Evolutionary conservation across 1,139 yeast species (phyloP), one percentile per base, ranked within the genome.

Genomic region (Wickerhamomyces sp.): DNA sequence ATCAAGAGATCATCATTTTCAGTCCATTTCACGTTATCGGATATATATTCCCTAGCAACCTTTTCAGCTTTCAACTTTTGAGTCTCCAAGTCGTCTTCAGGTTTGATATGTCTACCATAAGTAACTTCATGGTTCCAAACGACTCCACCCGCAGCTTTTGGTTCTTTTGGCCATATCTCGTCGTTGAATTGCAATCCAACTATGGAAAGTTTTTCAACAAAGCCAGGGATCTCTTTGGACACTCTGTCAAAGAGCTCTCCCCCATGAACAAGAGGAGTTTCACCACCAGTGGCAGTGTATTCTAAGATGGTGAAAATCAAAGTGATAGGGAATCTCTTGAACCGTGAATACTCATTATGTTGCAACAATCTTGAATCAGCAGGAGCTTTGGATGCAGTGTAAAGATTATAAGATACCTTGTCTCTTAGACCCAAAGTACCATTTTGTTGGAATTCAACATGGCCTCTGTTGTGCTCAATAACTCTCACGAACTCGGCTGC

Each of bases 291-390:
- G 3, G 53, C 56, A n/a, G 39, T 40, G 30, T 49, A 49, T 19
- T 47, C 47, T 14, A 40, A 38, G 29, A 61, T 56, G 3, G 52
- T 52, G 37, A 61, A 61, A 28, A 51, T 51, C 17, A 63, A 43
- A 8, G 47, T 52, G 4, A 51, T 45, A 7, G 67, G 67, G 36
- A 44, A 58, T 25, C 43, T 45, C 5, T 43, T 45, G 42, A 60
- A 62, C 28, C 65, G 41, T 1, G 65, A 59, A 36, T 56, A 62
- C 32, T 63, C 64, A 31, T 59, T 59, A 40, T 60, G 64, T 31
- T 59, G 66, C 27, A 46, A 49, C n/a, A 62, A 40, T 13, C 38
- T 36, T 12, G 39, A 41, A 7, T 42, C 45, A 1, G 56, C 42
- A 2, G 59, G 56, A 10, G 61, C 61, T 33, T 58, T 60, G 9